phyloP scores from a whole-genome alignment of 139 green algal species.

The Closterium sp. region DNA sequence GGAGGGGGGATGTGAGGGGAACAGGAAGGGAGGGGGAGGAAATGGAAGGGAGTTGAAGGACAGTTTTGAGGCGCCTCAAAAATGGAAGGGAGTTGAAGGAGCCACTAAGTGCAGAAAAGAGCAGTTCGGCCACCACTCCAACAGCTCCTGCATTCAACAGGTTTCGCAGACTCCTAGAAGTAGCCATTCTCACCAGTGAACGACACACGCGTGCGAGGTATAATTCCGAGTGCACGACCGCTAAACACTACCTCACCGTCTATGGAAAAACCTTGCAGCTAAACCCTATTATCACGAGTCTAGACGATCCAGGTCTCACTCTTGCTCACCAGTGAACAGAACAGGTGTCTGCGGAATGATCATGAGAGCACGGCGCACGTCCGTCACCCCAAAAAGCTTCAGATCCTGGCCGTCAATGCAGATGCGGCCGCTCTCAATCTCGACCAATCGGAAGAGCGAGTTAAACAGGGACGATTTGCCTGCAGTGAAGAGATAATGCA shows the following conservation, averaged over 20 bases:
- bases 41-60: no score
- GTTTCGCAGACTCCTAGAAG: no score
- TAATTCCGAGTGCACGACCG: slow-evolving; percentile 70
- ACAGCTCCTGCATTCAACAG: no score
- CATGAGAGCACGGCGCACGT: slow-evolving; percentile 71
- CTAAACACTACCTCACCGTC: not conserved
- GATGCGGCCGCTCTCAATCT: slow-evolving; percentile 63
- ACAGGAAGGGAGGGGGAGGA: no score
- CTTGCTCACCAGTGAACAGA: slow-evolving; percentile 68
- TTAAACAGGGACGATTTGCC: slow-evolving; percentile 83
- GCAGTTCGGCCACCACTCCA: no score
- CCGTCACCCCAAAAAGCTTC: slow-evolving; percentile 65
- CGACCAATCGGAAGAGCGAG: slow-evolving; percentile 68
- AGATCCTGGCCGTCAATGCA: slow-evolving; percentile 83
- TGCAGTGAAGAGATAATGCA: not conserved
- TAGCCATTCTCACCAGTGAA: slow-evolving; percentile 65
- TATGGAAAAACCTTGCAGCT: not conserved
- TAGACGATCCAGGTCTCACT: no score
- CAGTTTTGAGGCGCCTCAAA: no score
- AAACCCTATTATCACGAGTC: no score
- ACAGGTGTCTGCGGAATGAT: slow-evolving; percentile 88
- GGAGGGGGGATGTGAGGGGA: not conserved
- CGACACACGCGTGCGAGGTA: slow-evolving; percentile 86
- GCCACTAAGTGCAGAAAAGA: no score
- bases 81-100: no score